Conservation (phyloP, 2,329 filamentous ascomycete species). For the Trichoderma sp. region DNA sequence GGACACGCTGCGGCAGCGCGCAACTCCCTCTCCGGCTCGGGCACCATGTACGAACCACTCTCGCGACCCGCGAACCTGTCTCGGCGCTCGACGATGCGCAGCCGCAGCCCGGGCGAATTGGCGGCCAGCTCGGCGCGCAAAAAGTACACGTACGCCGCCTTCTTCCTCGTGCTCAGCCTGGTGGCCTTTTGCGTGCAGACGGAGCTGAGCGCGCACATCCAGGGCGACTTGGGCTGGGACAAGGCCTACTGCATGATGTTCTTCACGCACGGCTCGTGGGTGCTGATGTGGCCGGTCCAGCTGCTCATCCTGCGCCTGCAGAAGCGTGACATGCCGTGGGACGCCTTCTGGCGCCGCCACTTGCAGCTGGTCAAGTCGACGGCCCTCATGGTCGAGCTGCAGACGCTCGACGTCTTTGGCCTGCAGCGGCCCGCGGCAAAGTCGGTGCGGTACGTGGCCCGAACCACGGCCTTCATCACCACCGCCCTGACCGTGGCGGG, state of each 20-base stretch:
- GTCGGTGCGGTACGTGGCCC: slow-evolving; percentile 65
- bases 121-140: slow-evolving; percentile 58
- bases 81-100: slow-evolving; percentile 69
- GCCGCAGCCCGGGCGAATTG: slow-evolving; percentile 66
- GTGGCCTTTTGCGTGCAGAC: slow-evolving; percentile 92
- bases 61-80: slow-evolving; percentile 36
- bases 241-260: slow-evolving; percentile 99
- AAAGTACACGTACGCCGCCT: slow-evolving; percentile 83
- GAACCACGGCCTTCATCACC: slow-evolving; percentile 80
- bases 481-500: slow-evolving; percentile 86
- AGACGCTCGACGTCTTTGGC: slow-evolving; percentile 67
- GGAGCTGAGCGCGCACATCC: slow-evolving; percentile 92
- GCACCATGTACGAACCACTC: slow-evolving; percentile 27
- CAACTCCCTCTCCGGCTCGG: slow-evolving; percentile 26
- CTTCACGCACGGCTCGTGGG: slow-evolving; percentile 93
- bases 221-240: slow-evolving; percentile 88
- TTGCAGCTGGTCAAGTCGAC: slow-evolving; percentile 54
- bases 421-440: slow-evolving; percentile 37
- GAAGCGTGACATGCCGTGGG: slow-evolving; percentile 77
- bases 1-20: slow-evolving; percentile 22
- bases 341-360: slow-evolving; percentile 76
- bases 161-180: slow-evolving; percentile 81
- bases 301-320: slow-evolving; percentile 78
- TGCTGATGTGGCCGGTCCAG: slow-evolving; percentile 83
- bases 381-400: slow-evolving; percentile 80